Conservation (phyloP, 352 stramenopile genomes). For the Globisporangium paddicum region DNA sequence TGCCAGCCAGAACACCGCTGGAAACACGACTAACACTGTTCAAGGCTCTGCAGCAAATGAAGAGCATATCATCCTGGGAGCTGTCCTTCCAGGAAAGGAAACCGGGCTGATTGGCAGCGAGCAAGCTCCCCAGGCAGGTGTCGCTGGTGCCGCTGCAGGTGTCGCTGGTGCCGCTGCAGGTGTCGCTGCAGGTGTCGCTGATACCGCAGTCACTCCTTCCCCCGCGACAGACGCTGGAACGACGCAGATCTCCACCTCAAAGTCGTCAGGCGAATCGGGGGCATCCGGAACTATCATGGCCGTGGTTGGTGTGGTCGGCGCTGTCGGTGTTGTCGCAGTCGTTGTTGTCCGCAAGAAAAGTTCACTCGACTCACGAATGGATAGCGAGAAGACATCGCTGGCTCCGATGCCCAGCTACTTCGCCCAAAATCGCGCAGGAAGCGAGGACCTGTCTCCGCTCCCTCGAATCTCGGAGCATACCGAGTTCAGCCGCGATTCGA, state of each 20-base stretch:
- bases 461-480: constrained; percentile 9
- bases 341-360: constrained; percentile 51
- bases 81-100: constrained; percentile 1
- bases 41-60: constrained; percentile 8
- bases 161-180: constrained; percentile 15
- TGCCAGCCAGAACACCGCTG: background rate
- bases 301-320: constrained; percentile 42
- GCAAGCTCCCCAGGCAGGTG: background rate
- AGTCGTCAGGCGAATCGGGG: constrained; percentile 18
- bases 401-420: constrained; percentile 39
- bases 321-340: constrained; percentile 34
- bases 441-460: constrained; percentile 24
- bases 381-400: constrained; percentile 37
- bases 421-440: constrained; percentile 22
- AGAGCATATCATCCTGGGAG: constrained; percentile 10
- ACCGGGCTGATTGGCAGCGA: background rate
- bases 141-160: constrained; percentile 15
- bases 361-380: constrained; percentile 31
- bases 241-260: constrained; percentile 26
- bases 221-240: background rate
- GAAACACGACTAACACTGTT: background rate
- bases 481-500: constrained; percentile 11
- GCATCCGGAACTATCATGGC: constrained; percentile 40
- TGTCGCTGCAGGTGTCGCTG: constrained; percentile 7
- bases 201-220: constrained; percentile 9